Base-by-base conservation (phyloP, 805 yeast genomes). In the Teunomyces barrocoloradensis region DNA sequence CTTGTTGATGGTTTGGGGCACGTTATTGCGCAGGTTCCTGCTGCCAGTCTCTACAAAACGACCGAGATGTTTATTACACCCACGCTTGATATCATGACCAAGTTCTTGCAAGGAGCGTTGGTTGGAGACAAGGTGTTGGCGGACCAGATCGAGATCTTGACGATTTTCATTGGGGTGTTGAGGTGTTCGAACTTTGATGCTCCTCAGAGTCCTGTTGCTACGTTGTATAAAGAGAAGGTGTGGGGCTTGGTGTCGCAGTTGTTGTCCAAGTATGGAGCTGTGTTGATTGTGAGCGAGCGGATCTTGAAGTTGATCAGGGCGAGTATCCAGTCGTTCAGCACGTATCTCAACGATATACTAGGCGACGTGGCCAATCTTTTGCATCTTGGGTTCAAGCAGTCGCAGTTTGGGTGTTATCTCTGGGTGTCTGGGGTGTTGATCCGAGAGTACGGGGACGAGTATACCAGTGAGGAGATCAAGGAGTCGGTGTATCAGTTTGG, bases 1-100 rank as follows among this genome's bases (percentile, higher is more conserved):
- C 78, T 91, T 42, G 82, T 91, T 13, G 96, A 91, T 63, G 99
- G 98, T 32, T 75, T 94, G 50, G 91, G 95, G 4, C 88, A 89
- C 53, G 86, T 94, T 37, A 75, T 94, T 43, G 76, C 77, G 43
- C 81, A 83, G 43, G 84, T 82, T 51, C 76, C 81, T 5, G 69
- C 69, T 20, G 80, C 76, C 11, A 76, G 75, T 47, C 68, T 85
- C 42, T 77, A 75, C 53, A 73, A 75, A 40, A 74, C 83, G 1
- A 68, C 84, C 3, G 73, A 75, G 45, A 75, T 82, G 71, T 88
- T 91, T 58, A 75, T 88, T 64, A 75, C 74, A 38, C 87, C 96
- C 9, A 77, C 88, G 5, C 62, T 86, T 37, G 76, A 74, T 18
- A 29, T 32, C 37, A 64, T 84, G 30, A 56, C 66, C 6, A 56